Evolutionary conservation across 2,329 filamentous ascomycete genomes (phyloP).

Genomic region (Ambrosiella xylebori): DNA sequence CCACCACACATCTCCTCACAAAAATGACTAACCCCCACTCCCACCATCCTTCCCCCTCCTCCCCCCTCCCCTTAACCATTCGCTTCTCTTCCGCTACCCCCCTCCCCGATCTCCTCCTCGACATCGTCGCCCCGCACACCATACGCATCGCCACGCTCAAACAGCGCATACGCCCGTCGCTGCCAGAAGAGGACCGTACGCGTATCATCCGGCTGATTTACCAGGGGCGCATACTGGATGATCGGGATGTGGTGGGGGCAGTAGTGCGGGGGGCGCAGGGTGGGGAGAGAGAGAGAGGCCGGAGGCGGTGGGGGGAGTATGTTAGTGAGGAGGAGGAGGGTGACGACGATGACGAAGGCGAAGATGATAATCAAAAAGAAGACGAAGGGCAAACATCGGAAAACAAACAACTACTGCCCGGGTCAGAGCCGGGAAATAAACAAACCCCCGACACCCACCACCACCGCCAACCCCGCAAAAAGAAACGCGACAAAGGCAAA

Average conservation of each 20-base stretch:
- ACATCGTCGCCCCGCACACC: slow-evolving; percentile 47
- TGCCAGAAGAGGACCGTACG: slow-evolving; percentile 43
- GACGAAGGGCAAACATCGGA: background rate
- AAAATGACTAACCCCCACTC: background rate
- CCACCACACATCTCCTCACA: background rate
- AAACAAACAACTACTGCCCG: too few relatives aligned
- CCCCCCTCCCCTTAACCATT: slow-evolving; percentile 58
- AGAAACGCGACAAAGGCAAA: slow-evolving; percentile 1
- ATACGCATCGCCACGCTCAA: slow-evolving; percentile 69
- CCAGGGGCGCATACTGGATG: slow-evolving; percentile 69
- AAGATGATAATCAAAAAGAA: background rate
- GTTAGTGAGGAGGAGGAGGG: background rate
- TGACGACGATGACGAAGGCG: background rate
- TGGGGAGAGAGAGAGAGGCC: background rate
- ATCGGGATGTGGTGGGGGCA: slow-evolving; percentile 47
- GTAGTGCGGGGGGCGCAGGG: slow-evolving; percentile 30
- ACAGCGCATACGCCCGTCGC: slow-evolving; percentile 56
- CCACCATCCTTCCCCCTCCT: background rate
- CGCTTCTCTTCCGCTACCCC: slow-evolving; percentile 61
- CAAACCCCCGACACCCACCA: too few relatives aligned
- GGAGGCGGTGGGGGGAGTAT: background rate
- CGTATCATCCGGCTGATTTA: slow-evolving; percentile 78
- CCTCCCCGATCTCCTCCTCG: slow-evolving; percentile 65
- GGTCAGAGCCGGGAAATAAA: too few relatives aligned
- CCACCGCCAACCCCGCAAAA: background rate